Evolutionary conservation across 2,329 filamentous ascomycete species (phyloP), one percentile per base, ranked within the genome.

Genomic region (Ceratocystis smalleyi): DNA sequence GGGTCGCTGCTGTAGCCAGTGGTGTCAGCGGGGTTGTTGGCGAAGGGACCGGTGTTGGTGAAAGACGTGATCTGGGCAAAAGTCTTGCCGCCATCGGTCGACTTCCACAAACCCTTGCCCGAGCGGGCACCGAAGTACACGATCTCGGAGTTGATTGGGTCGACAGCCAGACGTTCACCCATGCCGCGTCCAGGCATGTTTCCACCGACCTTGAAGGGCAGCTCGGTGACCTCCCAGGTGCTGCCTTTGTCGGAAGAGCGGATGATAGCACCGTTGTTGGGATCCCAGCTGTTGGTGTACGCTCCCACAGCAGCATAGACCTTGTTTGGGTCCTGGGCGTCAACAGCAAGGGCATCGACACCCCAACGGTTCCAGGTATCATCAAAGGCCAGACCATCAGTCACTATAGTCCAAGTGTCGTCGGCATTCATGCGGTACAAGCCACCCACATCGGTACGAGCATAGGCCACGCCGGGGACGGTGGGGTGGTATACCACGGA

Each of bases 181-280:
- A 78, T 79, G 6, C 82, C 82, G 32, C 82, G 77, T 1, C 82
- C 82, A 6, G 81, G 81, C 80, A 83, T 83, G 69, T 84, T 84
- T 0, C 81, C 81, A 6, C 81, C 81, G 57, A 83, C 79, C 70
- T 84, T 84, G 74, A 84, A 84, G 1, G 79, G 75, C 0, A 84
- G 74, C 5, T 73, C 72, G 0, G 78, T 77, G 22, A 75, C 73
- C 1, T 73, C 69, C 78, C 80, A 84, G 0, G 81, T 82, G 2
- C 71, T 72, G 1, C 82, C 82, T 68, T 77, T 74, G 68, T 84
- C 80, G 7, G 75, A 78, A 7, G 79, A 82, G 32, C 77, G 76
- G 40, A 82, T 76, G 45, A 84, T 82, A 6, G 78, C 74, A 6
- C 81, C 81, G 3, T 77, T 75, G 64, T 78, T 80, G 0, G 81